A percentile compares a stretch with the other conserved stretches of the same genome.
phyloP scores from a whole-genome alignment of 441 rosid genomes.

The Mallotus japonicus region DNA sequence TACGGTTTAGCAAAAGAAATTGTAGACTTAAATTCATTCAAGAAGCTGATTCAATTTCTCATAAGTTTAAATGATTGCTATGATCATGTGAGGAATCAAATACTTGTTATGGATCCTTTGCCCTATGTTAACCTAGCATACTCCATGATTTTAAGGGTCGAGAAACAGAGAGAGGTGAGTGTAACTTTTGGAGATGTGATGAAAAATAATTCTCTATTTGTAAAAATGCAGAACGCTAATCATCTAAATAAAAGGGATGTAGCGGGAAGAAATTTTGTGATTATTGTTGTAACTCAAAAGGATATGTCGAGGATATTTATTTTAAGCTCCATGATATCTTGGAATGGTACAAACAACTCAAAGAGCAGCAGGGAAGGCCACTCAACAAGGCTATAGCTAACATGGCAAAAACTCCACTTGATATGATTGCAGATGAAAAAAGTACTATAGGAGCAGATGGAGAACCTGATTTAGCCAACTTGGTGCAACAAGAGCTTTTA shows the following conservation, averaged over 20 bases:
- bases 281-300: background rate
- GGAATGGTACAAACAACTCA: background rate
- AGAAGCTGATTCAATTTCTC: too few species aligned
- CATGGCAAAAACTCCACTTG: background rate
- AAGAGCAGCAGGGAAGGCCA: background rate
- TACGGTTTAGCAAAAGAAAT: too few species aligned
- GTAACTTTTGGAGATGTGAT: too few species aligned
- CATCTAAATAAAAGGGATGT: background rate
- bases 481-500: background rate
- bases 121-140: too few species aligned
- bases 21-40: too few species aligned
- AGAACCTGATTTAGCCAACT: background rate
- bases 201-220: fast-evolving
- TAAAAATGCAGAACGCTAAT: too few species aligned
- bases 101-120: too few species aligned
- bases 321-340: background rate
- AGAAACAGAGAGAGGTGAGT: too few species aligned
- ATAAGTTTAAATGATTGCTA: too few species aligned
- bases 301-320: background rate
- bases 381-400: background rate
- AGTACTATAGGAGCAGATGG: background rate
- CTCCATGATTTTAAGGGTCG: too few species aligned
- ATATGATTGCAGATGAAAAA: background rate
- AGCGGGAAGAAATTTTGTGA: background rate
- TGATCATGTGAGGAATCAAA: too few species aligned